These are phyloP conservation scores for Skeletonema potamos DNA, from an alignment of 108 stramenopile species.

Conservation along the genomic window DNA sequence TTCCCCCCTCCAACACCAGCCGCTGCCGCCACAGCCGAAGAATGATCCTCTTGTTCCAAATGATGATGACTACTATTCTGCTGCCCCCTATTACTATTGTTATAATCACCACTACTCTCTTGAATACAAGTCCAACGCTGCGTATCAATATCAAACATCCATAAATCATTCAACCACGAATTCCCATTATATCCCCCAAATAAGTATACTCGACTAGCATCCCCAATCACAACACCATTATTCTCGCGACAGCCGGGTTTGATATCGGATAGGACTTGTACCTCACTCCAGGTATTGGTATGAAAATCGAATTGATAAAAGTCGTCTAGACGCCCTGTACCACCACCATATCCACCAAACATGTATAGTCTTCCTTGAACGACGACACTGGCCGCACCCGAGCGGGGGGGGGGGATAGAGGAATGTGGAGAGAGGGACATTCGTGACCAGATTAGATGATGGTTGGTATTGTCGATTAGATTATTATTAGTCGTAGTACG, in stretches of 20 bases:
- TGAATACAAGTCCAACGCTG: constrained; percentile 80
- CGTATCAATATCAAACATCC: constrained; percentile 86
- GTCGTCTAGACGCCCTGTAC: constrained; percentile 88
- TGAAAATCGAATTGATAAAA: constrained; percentile 84
- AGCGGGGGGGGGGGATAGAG: constrained; percentile 74
- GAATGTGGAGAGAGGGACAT: constrained; percentile 15
- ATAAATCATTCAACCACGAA: constrained; percentile 90
- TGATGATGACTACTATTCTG: background rate
- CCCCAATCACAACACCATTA: constrained; percentile 79
- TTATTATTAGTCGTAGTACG: background rate
- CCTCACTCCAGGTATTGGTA: constrained; percentile 64
- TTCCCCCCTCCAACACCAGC: background rate
- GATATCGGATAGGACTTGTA: constrained; percentile 61
- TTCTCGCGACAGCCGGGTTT: constrained; percentile 87
- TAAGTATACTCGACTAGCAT: constrained; percentile 72
- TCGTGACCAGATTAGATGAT: constrained; percentile 36
- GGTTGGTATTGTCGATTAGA: constrained; percentile 8
- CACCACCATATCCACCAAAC: constrained; percentile 84
- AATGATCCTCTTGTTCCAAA: constrained; percentile 6
- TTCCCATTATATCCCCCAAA: constrained; percentile 91
- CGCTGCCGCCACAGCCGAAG: constrained; percentile 7
- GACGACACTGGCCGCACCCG: constrained; percentile 89
- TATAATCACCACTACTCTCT: constrained; percentile 55
- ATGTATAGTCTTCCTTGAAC: constrained; percentile 80
- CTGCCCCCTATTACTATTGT: background rate